These are phyloP conservation scores for Lentinula novae-zelandiae DNA, from an alignment of 1,284 basidiomycete genomes.

Conservation along the genomic window DNA sequence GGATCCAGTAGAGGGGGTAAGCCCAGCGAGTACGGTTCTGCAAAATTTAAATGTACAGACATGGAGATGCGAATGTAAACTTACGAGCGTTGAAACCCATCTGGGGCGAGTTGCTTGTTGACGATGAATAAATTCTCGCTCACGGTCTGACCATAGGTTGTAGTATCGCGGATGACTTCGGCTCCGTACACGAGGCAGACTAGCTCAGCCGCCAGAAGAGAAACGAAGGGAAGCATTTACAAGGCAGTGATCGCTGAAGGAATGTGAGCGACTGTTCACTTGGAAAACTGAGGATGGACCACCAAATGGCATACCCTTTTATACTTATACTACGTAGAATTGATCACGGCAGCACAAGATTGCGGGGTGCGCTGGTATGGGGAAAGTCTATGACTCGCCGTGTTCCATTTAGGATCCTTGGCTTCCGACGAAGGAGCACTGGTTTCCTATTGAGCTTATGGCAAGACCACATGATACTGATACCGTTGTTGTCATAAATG, in stretches of 20 bases:
- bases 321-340: not conserved
- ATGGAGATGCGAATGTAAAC: not conserved
- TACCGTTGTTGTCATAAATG: not conserved
- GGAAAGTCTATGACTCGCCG: not conserved
- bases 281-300: not conserved
- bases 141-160: not conserved
- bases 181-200: not conserved
- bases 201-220: not conserved
- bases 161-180: not conserved
- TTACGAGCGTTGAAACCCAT: conserved; percentile 7
- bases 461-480: not conserved
- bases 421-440: not conserved
- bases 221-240: not conserved
- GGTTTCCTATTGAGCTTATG: not conserved
- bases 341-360: not conserved
- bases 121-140: not conserved
- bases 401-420: not conserved
- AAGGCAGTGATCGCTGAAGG: not conserved
- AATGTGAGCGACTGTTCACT: not conserved
- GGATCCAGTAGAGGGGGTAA: not conserved
- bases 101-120: conserved; percentile 4
- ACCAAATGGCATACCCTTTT: not conserved
- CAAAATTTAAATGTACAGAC: not conserved
- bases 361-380: not conserved
- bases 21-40: conserved; percentile 7